Evolutionary conservation across 2,329 filamentous ascomycete species (phyloP), one percentile per base, ranked within the genome.

Genomic region (Dryadomyces quercivorus): DNA sequence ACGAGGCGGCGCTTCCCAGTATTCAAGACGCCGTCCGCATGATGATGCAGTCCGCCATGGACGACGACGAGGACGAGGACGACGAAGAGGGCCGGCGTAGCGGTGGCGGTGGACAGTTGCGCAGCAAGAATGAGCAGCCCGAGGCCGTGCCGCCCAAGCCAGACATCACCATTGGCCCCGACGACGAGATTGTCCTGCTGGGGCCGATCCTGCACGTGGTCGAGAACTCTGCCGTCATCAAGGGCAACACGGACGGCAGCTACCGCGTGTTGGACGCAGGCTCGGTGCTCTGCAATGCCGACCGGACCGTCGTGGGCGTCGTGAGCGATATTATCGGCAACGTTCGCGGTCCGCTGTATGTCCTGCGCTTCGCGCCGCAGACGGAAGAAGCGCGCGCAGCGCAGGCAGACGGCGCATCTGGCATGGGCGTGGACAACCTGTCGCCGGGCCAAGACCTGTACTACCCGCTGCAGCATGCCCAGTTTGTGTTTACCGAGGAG

Each of bases 261-360:
- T 88, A 90, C 59, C 83, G 86, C 62, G 90, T 95, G 0, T 77
- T 97, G 1, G 90, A 96, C 63, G 78, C 79, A 5, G 89, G 88
- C 34, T 94, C 91, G 0, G 79, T 94, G 3, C 77, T 98, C 31
- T 96, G 89, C 69, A 81, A 83, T 31, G 80, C 80, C 59, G 80
- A 93, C 61, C 78, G 89, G 52, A 79, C 77, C 20, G 79, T 96
- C 31, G 78, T 96, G 53, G 93, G 91, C 22, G 84, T 80, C 18
- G 79, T 97, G n/a, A 77, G 83, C 5, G 92, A 97, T 63, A 87
- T 88, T 5, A 78, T 97, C 52, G 93, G 92, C 49, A 81, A 87
- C 63, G 89, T 96, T 3, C 80, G 89, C 59, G 84, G 89, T 61
- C 93, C 93, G 9, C 75, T 91, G 61, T 98, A 97, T 70, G 86